Base-by-base conservation (phyloP, 257 asterid genomes). In the Solanum lycopersicoides region DNA sequence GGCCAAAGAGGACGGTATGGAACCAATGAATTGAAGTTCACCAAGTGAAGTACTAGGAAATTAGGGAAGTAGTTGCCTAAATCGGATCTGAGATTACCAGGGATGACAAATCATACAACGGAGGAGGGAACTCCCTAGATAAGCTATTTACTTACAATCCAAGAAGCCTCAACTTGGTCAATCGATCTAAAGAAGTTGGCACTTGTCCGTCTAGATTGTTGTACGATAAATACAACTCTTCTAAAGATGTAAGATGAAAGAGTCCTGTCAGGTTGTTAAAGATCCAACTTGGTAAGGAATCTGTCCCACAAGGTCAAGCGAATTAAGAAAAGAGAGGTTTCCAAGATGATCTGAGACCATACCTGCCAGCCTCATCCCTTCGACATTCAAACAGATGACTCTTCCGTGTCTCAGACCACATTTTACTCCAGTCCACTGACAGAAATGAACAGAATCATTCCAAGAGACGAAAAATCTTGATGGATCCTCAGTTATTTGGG, bases 401-500 rank as follows among this genome's bases (percentile, higher is more conserved):
- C 93, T 86, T 79, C 86, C 79, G 25, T 50, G 77, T 56, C 65
- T 25, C 9, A 2, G 37, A 77, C 88, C 87, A 69, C 94, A 91
- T 30, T 18, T 53, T 39, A 92, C 91, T 32, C 94, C 94, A 63
- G 87, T 88, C 95, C 95, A 93, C 65, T 44, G 50, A 47, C 44
- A 41, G 0, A 92, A 89, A 76, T 65, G 88, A 63, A 74, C 56
- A 21, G 92, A 74, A 6, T 88, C 68, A 20, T 93, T 91, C 95
- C 93, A 92, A 50, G 60, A 50, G 60, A 50, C 60, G 21, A 5
- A 50, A 50, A 50, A 21, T 50, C 89, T 79, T 13, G 25, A 86
- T 30, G 92, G 94, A 59, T 93, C 95, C 47, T 87, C 91, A 30
- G 72, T 88, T 84, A 93, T 90, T 80, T 53, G 80, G 72, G 92